These are phyloP conservation scores for Lentinula aciculospora DNA, from an alignment of 768 basidiomycete genomes.

Conservation along the genomic window DNA sequence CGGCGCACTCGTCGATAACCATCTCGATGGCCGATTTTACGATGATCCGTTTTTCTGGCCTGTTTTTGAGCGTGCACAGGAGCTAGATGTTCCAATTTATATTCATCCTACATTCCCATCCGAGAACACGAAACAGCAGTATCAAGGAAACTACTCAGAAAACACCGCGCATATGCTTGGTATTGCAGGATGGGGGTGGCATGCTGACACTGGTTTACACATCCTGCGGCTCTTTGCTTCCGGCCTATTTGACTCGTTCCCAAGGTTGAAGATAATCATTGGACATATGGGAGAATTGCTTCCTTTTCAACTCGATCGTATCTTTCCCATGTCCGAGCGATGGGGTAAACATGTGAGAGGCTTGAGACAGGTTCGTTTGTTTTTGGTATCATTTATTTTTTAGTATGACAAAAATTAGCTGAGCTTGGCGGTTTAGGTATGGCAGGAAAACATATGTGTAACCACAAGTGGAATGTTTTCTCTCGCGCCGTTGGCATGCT, in stretches of 20 bases:
- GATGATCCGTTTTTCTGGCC: constrained; percentile 4
- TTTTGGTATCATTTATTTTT: too few species aligned
- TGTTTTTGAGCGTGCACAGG: constrained; percentile 3
- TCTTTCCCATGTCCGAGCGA: neutral
- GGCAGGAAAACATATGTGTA: constrained; percentile 5
- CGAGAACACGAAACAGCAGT: neutral
- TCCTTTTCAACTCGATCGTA: constrained; percentile 1
- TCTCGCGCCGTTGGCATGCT: neutral
- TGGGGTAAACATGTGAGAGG: neutral
- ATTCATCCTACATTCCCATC: neutral
- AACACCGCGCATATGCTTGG: neutral
- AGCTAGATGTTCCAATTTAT: constrained; percentile 1
- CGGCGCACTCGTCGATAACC: constrained; percentile 2
- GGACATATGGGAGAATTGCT: constrained; percentile 1
- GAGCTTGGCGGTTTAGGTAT: neutral
- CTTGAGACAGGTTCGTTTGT: neutral
- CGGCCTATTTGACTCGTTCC: neutral
- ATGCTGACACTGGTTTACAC: neutral
- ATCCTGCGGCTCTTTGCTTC: neutral
- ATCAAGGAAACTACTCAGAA: neutral
- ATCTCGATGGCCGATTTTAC: constrained; percentile 1
- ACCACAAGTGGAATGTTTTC: constrained; percentile 4
- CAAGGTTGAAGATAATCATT: neutral
- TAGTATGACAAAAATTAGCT: neutral
- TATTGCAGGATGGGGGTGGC: constrained; percentile 5